Percentiles rank a stretch among this genome's conserved stretches.
These are phyloP conservation scores for Trypethelium eluteriae DNA, from an alignment of 495 filamentous ascomycete species.

Conservation along the genomic window DNA sequence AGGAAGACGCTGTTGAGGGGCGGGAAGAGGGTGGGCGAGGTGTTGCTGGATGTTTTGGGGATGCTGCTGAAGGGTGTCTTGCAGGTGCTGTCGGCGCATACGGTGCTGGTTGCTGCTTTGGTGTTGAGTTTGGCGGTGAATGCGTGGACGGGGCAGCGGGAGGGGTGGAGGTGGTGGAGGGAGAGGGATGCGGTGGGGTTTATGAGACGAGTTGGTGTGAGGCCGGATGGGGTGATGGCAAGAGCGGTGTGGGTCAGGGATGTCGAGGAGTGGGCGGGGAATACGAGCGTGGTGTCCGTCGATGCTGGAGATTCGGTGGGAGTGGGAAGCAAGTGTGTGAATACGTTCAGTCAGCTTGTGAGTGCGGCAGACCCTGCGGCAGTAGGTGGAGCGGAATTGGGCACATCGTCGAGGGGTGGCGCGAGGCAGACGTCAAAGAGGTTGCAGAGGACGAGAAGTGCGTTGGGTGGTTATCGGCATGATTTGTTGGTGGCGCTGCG, in stretches of 20 bases:
- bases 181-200: slow-evolving; percentile 72
- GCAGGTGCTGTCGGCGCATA: slow-evolving; percentile 59
- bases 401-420: not conserved
- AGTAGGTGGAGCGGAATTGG: not conserved
- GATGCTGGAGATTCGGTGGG: slow-evolving; percentile 32
- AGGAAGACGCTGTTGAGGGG: slow-evolving; percentile 75
- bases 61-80: slow-evolving; percentile 57
- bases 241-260: slow-evolving; percentile 77
- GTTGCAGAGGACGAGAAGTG: slow-evolving; percentile 67
- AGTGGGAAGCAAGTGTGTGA: slow-evolving; percentile 15
- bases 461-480: slow-evolving; percentile 78
- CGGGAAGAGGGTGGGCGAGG: slow-evolving; percentile 51
- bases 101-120: slow-evolving; percentile 62
- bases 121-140: slow-evolving; percentile 61
- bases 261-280: slow-evolving; percentile 51
- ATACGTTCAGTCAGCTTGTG: slow-evolving; percentile 18
- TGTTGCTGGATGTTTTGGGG: slow-evolving; percentile 71
- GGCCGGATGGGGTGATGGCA: slow-evolving; percentile 70
- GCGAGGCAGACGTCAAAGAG: slow-evolving; percentile 39
- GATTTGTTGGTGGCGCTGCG: slow-evolving; percentile 86
- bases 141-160: slow-evolving; percentile 58
- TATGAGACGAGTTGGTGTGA: slow-evolving; percentile 71
- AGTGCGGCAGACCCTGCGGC: not conserved
- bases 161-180: slow-evolving; percentile 69
- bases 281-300: slow-evolving; percentile 14